A percentile compares a stretch with the other conserved stretches of the same genome.
Conservation (phyloP, 352 stramenopile genomes). For the Peronospora belbahrii region DNA sequence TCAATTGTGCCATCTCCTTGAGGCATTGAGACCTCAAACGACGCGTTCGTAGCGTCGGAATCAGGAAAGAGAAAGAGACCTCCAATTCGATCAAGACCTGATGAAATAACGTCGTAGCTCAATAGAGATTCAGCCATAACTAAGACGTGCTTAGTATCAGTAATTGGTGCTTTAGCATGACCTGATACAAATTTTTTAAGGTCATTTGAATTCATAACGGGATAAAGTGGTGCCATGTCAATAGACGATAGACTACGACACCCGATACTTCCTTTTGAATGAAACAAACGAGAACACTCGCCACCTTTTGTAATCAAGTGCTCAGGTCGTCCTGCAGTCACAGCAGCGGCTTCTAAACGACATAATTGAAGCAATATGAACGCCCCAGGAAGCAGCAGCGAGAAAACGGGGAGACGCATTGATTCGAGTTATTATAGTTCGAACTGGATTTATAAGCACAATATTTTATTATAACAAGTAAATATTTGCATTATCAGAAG, state of each 20-base stretch:
- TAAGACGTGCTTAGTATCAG: constrained; percentile 43
- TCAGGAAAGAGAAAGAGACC: constrained; percentile 58
- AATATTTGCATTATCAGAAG: not conserved
- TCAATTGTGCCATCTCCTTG: constrained; percentile 59
- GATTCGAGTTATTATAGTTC: constrained; percentile 7
- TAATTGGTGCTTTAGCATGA: constrained; percentile 15
- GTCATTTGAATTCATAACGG: constrained; percentile 35
- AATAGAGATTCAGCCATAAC: constrained; percentile 62
- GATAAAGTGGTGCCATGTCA: constrained; percentile 53
- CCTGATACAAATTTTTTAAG: constrained; percentile 37
- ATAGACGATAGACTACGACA: constrained; percentile 45
- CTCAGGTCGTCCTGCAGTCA: constrained; percentile 55
- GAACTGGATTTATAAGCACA: not conserved
- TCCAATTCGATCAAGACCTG: constrained; percentile 31
- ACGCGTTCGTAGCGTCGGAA: constrained; percentile 28
- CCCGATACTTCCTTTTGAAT: constrained; percentile 54
- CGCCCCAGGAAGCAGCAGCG: constrained; percentile 8
- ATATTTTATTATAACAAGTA: no score
- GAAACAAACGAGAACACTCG: constrained; percentile 74
- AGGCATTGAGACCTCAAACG: constrained; percentile 43
- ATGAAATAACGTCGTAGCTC: constrained; percentile 25
- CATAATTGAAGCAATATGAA: constrained; percentile 15
- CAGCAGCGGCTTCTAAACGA: constrained; percentile 30
- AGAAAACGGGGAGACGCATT: constrained; percentile 17
- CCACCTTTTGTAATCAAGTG: constrained; percentile 54